A percentile compares a stretch with the other conserved stretches of the same genome.
These are phyloP conservation scores for Mortierella sp. DNA, from an alignment of 371 early-diverging fungal genomes.

Conservation along the genomic window DNA sequence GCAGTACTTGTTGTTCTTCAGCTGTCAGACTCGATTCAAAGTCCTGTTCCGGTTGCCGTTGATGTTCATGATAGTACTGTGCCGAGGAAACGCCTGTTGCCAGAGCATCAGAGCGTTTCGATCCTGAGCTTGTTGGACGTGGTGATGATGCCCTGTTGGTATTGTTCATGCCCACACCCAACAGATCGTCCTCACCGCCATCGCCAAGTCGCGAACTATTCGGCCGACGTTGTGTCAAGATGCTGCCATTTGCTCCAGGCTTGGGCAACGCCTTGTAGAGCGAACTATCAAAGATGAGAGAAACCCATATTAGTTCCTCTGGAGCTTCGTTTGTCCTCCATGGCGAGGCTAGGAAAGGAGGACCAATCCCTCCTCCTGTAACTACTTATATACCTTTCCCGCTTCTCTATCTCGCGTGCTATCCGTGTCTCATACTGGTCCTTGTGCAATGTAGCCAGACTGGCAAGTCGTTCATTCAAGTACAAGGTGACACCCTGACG, in stretches of 20 bases:
- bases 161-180: conserved; percentile 20
- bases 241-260: conserved; percentile 12
- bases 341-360: too few relatives aligned
- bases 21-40: conserved; percentile 63
- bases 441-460: conserved; percentile 47
- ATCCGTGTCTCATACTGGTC: conserved; percentile 50
- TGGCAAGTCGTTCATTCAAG: conserved; percentile 43
- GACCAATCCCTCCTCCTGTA: background rate
- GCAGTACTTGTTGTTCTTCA: conserved; percentile 71
- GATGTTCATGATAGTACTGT: conserved; percentile 34
- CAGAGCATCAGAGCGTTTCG: background rate
- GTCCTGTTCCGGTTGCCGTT: conserved; percentile 30
- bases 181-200: too few relatives aligned
- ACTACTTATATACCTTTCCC: conserved; percentile 31
- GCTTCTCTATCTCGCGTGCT: conserved; percentile 50
- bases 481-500: conserved; percentile 47
- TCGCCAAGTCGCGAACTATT: too few relatives aligned
- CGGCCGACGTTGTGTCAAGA: too few relatives aligned
- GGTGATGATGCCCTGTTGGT: conserved; percentile 5
- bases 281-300: too few relatives aligned
- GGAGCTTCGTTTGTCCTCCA: too few relatives aligned
- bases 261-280: conserved; percentile 44
- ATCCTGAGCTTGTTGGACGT: conserved; percentile 1
- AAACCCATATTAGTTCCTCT: too few relatives aligned
- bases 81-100: conserved; percentile 32